A percentile compares a stretch with the other conserved stretches of the same genome.
Conservation (phyloP, 345 rosid genomes). For the Brassica nigra region DNA sequence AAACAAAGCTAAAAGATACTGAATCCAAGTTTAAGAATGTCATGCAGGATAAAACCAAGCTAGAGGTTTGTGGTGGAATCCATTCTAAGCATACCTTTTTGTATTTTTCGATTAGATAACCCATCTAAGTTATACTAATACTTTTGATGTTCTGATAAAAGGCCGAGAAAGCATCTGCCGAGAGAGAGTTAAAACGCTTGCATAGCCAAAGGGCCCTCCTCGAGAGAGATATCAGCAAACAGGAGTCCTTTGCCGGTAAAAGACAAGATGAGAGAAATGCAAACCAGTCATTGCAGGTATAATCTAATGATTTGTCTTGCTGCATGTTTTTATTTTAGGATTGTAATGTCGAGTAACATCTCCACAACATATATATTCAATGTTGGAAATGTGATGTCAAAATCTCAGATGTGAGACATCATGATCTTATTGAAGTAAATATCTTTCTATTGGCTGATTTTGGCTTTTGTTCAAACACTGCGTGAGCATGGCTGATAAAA, state of each 20-base stretch:
- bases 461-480: slow-evolving; percentile 12
- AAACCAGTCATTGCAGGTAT: slow-evolving; percentile 46
- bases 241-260: slow-evolving; percentile 78
- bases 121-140: neutral
- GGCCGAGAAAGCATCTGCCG: slow-evolving; percentile 90
- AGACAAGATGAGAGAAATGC: slow-evolving; percentile 64
- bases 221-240: slow-evolving; percentile 81
- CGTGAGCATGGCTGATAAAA: slow-evolving; percentile 14
- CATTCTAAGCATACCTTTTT: neutral
- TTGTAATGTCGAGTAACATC: slow-evolving; percentile 1
- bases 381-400: slow-evolving; percentile 4
- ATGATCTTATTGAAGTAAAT: neutral
- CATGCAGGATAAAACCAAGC: slow-evolving; percentile 93
- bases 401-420: neutral
- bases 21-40: slow-evolving; percentile 81
- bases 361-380: neutral
- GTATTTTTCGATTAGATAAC: neutral
- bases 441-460: neutral
- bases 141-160: slow-evolving; percentile 34
- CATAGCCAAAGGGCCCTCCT: slow-evolving; percentile 75
- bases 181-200: slow-evolving; percentile 72
- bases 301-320: slow-evolving; percentile 14
- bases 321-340: neutral
- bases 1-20: slow-evolving; percentile 72
- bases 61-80: slow-evolving; percentile 60